Conservation (phyloP, 345 rosid species). For the Ailanthus altissimus region DNA sequence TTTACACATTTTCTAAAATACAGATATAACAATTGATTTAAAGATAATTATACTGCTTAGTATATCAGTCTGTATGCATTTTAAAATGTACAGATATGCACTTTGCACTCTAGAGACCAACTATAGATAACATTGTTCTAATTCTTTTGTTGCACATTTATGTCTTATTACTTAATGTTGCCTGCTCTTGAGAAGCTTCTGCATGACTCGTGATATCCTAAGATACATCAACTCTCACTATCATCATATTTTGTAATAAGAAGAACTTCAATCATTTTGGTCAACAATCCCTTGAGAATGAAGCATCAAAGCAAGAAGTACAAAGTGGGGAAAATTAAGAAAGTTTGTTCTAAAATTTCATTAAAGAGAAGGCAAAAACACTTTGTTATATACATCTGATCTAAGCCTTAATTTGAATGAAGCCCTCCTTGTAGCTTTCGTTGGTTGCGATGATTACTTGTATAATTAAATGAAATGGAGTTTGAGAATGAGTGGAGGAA, state of each 20-base stretch:
- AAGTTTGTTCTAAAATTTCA: neutral
- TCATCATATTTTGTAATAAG: neutral
- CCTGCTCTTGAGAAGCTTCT: too few relatives aligned
- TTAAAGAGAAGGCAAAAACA: neutral
- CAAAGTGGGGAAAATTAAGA: neutral
- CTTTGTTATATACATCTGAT: neutral
- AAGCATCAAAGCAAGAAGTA: neutral
- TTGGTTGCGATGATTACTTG: neutral
- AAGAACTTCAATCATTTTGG: neutral
- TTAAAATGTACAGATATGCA: too few relatives aligned
- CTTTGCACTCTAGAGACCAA: too few relatives aligned
- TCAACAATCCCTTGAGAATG: neutral
- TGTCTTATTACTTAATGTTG: neutral
- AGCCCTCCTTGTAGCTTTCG: neutral
- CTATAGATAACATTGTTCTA: too few relatives aligned
- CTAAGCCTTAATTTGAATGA: neutral
- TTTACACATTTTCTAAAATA: too few relatives aligned
- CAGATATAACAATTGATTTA: too few relatives aligned
- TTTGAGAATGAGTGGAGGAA: neutral
- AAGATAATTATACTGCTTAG: too few relatives aligned
- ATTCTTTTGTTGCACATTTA: neutral
- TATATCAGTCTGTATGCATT: too few relatives aligned
- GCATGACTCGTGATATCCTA: neutral
- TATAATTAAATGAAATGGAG: too few relatives aligned
- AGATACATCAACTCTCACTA: neutral